Evolutionary conservation across 83 land plant species (phyloP).

Genomic region (Thuja plicata): DNA sequence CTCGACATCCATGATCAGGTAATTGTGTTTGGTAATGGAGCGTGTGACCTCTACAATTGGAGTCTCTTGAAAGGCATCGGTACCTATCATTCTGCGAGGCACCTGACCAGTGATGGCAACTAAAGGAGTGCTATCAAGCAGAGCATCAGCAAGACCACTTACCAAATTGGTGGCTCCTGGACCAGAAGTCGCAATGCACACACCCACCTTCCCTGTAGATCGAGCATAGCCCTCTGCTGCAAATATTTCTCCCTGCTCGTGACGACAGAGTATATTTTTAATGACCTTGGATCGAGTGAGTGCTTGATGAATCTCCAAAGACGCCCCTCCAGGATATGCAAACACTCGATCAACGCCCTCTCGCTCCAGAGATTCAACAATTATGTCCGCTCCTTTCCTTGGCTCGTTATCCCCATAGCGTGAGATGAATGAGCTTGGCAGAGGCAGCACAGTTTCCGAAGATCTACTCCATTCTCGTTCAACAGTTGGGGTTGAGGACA

Average conservation of each 20-base stretch:
- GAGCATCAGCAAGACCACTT: slow-evolving; percentile 80
- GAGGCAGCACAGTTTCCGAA: not conserved
- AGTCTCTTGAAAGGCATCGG: slow-evolving; percentile 87
- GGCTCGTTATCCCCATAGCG: slow-evolving; percentile 63
- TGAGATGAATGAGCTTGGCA: slow-evolving; percentile 22
- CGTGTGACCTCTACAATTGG: slow-evolving; percentile 91
- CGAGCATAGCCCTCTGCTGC: slow-evolving; percentile 90
- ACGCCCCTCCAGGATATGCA: slow-evolving; percentile 90
- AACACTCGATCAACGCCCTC: slow-evolving; percentile 71
- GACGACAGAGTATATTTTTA: slow-evolving; percentile 69
- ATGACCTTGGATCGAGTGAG: slow-evolving; percentile 65
- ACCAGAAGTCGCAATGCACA: slow-evolving; percentile 88
- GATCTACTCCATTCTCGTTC: not conserved
- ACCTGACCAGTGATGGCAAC: slow-evolving; percentile 94
- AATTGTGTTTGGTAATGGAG: slow-evolving; percentile 87
- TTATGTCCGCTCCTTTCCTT: slow-evolving; percentile 74
- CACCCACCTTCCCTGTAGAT: slow-evolving; percentile 67
- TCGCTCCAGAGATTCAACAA: slow-evolving; percentile 85
- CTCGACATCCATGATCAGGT: slow-evolving; percentile 73
- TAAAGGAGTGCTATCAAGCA: slow-evolving; percentile 78
- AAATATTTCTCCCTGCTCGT: slow-evolving; percentile 87
- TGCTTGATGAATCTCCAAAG: slow-evolving; percentile 92
- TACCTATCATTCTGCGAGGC: slow-evolving; percentile 81
- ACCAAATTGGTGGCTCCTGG: slow-evolving; percentile 92
- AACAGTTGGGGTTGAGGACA: not conserved